These are phyloP conservation scores for Abelmoschus esculentus DNA, from an alignment of 345 rosid genomes.

Conservation along the genomic window DNA sequence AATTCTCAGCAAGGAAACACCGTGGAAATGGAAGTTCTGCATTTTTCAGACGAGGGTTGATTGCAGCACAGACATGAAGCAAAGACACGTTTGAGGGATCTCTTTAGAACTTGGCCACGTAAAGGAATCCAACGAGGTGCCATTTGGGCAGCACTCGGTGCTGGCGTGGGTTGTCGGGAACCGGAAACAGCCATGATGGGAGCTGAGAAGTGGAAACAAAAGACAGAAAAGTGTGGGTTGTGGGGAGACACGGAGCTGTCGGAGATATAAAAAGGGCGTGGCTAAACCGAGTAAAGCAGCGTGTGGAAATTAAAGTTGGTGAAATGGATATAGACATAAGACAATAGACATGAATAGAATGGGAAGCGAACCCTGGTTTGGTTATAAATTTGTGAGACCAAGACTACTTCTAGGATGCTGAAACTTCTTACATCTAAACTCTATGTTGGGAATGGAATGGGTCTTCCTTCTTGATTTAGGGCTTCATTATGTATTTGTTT, in stretches of 20 bases:
- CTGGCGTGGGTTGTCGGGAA: background rate
- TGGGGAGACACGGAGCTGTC: background rate
- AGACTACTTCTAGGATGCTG: too few relatives aligned
- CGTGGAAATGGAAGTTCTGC: background rate
- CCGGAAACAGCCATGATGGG: background rate
- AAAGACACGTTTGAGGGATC: background rate
- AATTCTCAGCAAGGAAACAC: background rate
- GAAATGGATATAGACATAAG: too few relatives aligned
- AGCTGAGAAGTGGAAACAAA: background rate
- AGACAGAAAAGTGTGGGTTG: background rate
- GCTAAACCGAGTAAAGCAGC: conserved; percentile 5
- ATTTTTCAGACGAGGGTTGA: background rate
- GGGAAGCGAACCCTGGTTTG: too few relatives aligned
- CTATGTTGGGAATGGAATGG: too few relatives aligned
- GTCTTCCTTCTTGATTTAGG: too few relatives aligned
- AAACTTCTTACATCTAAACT: too few relatives aligned
- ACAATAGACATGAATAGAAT: too few relatives aligned
- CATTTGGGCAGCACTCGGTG: background rate
- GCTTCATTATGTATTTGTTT: too few relatives aligned
- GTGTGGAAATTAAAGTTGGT: background rate
- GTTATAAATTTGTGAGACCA: too few relatives aligned
- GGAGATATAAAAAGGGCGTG: background rate
- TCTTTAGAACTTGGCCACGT: conserved; percentile 7
- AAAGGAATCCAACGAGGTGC: conserved; percentile 9
- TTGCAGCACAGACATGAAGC: background rate